phyloP scores from a whole-genome alignment of 2,329 filamentous ascomycete species.

The Neonectria neomacrospora region DNA sequence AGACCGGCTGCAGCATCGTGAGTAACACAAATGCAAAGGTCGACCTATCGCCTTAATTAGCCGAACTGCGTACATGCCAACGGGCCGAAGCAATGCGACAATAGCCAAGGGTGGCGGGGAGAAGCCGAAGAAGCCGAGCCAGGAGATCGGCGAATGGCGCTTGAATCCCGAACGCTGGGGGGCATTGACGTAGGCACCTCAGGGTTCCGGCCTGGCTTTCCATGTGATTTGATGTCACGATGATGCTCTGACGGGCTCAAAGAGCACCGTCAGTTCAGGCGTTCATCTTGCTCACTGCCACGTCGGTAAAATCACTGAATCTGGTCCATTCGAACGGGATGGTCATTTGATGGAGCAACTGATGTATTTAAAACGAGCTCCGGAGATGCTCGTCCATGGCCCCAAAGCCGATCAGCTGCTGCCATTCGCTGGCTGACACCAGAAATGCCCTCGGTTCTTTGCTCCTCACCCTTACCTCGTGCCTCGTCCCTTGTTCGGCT shows the following conservation, averaged over 20 bases:
- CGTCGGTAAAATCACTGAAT: background rate
- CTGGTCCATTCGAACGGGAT: no score
- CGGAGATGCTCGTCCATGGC: background rate
- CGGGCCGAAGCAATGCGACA: slow-evolving; percentile 43
- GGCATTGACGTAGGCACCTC: slow-evolving; percentile 34
- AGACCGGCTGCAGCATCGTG: background rate
- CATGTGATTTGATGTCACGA: background rate
- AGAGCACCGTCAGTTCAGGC: background rate
- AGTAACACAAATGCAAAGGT: background rate
- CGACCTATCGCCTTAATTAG: slow-evolving; percentile 7
- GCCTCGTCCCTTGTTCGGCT: slow-evolving; percentile 33
- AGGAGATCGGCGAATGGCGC: slow-evolving; percentile 33
- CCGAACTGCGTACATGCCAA: background rate
- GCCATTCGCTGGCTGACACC: slow-evolving; percentile 16
- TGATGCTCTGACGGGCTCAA: background rate
- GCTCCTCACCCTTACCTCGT: slow-evolving; percentile 21
- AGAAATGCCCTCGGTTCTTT: slow-evolving; percentile 36
- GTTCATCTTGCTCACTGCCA: background rate
- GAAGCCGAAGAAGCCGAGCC: slow-evolving; percentile 36
- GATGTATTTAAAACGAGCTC: background rate
- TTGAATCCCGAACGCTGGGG: slow-evolving; percentile 37
- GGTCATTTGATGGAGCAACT: background rate
- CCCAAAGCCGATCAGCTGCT: slow-evolving; percentile 33
- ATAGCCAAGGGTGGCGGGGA: slow-evolving; percentile 37
- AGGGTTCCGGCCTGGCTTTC: background rate